phyloP scores from a whole-genome alignment of 2,329 filamentous ascomycete genomes.

The Lachnellula cervina region DNA sequence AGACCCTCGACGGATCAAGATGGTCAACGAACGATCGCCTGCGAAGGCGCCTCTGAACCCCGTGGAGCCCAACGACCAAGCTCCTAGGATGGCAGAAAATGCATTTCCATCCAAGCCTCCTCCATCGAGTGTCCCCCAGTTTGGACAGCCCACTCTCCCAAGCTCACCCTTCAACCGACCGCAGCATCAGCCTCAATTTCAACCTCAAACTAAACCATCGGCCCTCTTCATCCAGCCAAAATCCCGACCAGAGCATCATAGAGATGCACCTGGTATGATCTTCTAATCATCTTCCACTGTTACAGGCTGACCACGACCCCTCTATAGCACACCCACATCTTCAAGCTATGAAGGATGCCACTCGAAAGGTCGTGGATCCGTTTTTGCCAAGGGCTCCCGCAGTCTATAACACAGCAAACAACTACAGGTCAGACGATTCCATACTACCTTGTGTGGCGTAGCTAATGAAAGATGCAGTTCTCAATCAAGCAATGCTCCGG shows the following conservation, averaged over 20 bases:
- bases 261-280: constrained; percentile 22
- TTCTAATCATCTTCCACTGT: too few relatives aligned
- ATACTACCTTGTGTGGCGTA: neutral
- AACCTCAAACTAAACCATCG: constrained; percentile 20
- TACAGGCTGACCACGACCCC: neutral
- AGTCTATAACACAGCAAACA: constrained; percentile 14
- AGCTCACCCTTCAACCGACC: constrained; percentile 27
- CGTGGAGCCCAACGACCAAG: constrained; percentile 21
- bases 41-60: constrained; percentile 26
- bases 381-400: constrained; percentile 25
- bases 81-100: constrained; percentile 7
- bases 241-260: constrained; percentile 29
- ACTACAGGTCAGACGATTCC: constrained; percentile 6
- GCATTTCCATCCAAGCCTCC: constrained; percentile 7
- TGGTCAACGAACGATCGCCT: constrained; percentile 33
- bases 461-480: constrained; percentile 1
- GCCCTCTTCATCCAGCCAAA: constrained; percentile 31
- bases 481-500: constrained; percentile 13
- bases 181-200: constrained; percentile 8
- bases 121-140: constrained; percentile 22
- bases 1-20: constrained; percentile 12
- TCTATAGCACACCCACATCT: constrained; percentile 26
- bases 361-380: constrained; percentile 23
- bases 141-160: constrained; percentile 29
- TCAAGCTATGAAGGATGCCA: constrained; percentile 26